Evolutionary conservation across 2,329 filamentous ascomycete species (phyloP).

Genomic region (Hymenoscyphus fraxineus): DNA sequence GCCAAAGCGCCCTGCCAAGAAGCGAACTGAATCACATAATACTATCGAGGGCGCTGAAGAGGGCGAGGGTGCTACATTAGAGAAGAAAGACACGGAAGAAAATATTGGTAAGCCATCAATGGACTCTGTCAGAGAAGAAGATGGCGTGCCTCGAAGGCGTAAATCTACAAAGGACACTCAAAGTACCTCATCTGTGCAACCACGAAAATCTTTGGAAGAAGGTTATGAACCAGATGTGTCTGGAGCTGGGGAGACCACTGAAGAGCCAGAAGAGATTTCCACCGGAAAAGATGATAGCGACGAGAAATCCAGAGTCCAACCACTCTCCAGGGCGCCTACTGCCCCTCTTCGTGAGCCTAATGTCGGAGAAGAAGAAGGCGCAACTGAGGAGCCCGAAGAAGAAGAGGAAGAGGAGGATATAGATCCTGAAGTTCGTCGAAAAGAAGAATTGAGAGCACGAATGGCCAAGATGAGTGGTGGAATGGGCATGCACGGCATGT

Average conservation of each 20-base stretch:
- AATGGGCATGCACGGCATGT: conserved; percentile 96
- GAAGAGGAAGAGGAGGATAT: conserved; percentile 58
- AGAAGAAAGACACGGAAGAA: conserved; percentile 48
- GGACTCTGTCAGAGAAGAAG: conserved; percentile 43
- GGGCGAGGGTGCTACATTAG: conserved; percentile 38
- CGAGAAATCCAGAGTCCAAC: conserved; percentile 42
- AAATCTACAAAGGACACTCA: conserved; percentile 48
- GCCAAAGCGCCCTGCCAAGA: conserved; percentile 73
- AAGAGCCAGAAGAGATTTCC: conserved; percentile 50
- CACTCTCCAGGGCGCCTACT: conserved; percentile 40
- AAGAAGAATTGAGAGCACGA: conserved; percentile 83
- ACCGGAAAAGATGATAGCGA: conserved; percentile 74
- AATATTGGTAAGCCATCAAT: conserved; percentile 46
- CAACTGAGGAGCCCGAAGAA: conserved; percentile 42
- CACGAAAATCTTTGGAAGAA: conserved; percentile 47
- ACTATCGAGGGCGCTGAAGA: conserved; percentile 36
- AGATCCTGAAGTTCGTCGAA: conserved; percentile 80
- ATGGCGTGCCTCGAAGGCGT: conserved; percentile 45
- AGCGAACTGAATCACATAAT: conserved; percentile 51
- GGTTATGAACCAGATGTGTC: conserved; percentile 65
- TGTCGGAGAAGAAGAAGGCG: conserved; percentile 45
- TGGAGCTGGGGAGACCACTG: conserved; percentile 60
- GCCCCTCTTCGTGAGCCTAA: conserved; percentile 38
- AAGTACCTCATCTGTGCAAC: conserved; percentile 22
- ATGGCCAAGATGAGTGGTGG: conserved; percentile 99